Evolutionary conservation across 345 rosid genomes (phyloP), one percentile per base, ranked within the genome.

Genomic region (Moringa oleifera): DNA sequence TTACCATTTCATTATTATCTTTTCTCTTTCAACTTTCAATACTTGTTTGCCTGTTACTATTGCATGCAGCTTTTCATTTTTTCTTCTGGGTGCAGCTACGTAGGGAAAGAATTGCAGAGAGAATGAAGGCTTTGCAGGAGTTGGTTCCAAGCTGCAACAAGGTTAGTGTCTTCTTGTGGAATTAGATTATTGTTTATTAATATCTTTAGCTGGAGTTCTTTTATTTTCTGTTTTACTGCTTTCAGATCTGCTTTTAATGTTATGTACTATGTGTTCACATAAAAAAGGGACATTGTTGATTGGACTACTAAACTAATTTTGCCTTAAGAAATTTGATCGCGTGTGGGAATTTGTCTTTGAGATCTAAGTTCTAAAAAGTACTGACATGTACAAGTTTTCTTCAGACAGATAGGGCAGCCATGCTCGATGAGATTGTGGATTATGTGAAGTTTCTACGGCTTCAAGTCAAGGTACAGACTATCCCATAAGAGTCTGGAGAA

Each of bases 351-450:
- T 16, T 57, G 51, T 36, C 51, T 54, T n/a, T 28, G 28, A 45
- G 19, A 7, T 57, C 19, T 1, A 24, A 52, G 20, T 33, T 33
- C 36, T 19, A 15, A 41, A 41, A n/a, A 1, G 12, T 4, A 41
- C 13, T 41, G 47, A 41, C 12, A 9, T 41, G 13, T 41, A 5
- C 17, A 4, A 41, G 47, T 41, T 41, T 41, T 16, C 13, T 1
- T 5, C 84, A 88, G 95, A 81, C 86, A 9, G 95, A 88, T 56
- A 81, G 86, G 68, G 95, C 95, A 57, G 82, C 81, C 54, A 88
- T 88, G 89, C 87, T 88, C 24, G 95, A 88, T 23, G 95, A 88
- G 68, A 88, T 88, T 28, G 87, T 85, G 63, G 95, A 88, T 68
- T 88, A 88, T 57, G 95, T 88, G 68, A 88, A 85, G 87, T 88